Conservation (phyloP, 2,329 filamentous ascomycete genomes). For the Aureobasidium melanogenum region DNA sequence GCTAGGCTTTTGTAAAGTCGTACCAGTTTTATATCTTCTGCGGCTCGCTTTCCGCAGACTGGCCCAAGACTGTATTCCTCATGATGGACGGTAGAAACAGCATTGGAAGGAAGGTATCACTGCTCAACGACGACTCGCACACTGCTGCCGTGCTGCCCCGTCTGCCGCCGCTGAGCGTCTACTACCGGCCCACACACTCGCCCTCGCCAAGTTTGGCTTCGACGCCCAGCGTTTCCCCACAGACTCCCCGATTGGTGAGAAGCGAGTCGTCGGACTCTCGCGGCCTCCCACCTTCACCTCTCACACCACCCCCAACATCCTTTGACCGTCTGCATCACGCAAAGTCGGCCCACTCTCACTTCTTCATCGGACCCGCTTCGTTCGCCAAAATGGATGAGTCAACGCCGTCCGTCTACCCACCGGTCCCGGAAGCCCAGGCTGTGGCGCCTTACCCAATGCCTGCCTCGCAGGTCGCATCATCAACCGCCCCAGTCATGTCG, state of each 20-base stretch:
- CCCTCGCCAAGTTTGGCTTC: constrained; percentile 36
- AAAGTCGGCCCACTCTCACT: constrained; percentile 17
- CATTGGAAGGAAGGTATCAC: constrained; percentile 40
- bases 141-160: constrained; percentile 18
- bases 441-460: constrained; percentile 26
- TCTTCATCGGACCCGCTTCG: constrained; percentile 13
- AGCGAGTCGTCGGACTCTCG: constrained; percentile 39
- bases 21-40: neutral
- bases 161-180: constrained; percentile 22
- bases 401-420: constrained; percentile 26
- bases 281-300: constrained; percentile 35
- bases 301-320: constrained; percentile 34
- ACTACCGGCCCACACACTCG: constrained; percentile 20
- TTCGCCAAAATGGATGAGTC: constrained; percentile 28
- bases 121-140: constrained; percentile 37
- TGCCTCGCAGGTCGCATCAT: constrained; percentile 14
- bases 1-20: neutral
- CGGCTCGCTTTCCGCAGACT: neutral
- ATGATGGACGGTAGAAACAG: constrained; percentile 45
- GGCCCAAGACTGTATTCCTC: constrained; percentile 20
- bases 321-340: constrained; percentile 20
- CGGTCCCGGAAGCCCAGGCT: constrained; percentile 25
- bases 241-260: constrained; percentile 37
- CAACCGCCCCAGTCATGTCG: constrained; percentile 1
- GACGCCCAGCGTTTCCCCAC: constrained; percentile 38